Evolutionary conservation across 2,329 filamentous ascomycete genomes (phyloP).

Genomic region (Parastagonospora avenae): DNA sequence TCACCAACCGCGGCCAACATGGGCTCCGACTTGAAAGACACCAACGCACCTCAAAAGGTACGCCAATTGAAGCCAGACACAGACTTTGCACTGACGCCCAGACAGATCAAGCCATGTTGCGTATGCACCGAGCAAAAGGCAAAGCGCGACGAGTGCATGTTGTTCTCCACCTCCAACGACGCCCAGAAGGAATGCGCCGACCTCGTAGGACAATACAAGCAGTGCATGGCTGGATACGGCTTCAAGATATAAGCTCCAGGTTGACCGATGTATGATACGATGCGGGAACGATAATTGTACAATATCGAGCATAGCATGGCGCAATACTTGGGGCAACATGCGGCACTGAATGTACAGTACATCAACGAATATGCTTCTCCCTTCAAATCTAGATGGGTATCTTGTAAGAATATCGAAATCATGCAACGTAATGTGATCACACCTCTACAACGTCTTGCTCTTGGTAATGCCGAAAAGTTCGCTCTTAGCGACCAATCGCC

Average conservation of each 20-base stretch:
- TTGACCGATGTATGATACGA: not conserved
- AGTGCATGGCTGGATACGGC: conserved; percentile 91
- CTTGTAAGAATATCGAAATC: conserved; percentile 16
- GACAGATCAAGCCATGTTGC: conserved; percentile 77
- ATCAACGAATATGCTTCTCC: conserved; percentile 34
- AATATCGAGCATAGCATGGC: conserved; percentile 40
- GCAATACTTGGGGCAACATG: conserved; percentile 31
- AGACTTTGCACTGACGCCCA: not conserved
- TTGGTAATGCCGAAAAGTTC: conserved; percentile 47
- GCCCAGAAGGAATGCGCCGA: conserved; percentile 83
- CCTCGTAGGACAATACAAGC: conserved; percentile 82
- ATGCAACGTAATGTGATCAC: not conserved
- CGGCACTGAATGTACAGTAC: conserved; percentile 26
- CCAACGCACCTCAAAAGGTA: conserved; percentile 48
- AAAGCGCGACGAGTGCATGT: conserved; percentile 96
- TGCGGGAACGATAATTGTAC: conserved; percentile 23
- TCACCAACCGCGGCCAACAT: conserved; percentile 50
- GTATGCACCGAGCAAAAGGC: conserved; percentile 97
- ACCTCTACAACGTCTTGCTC: conserved; percentile 48
- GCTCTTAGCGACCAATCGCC: conserved; percentile 67
- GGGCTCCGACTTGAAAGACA: conserved; percentile 51
- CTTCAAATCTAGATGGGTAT: conserved; percentile 31
- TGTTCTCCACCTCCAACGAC: conserved; percentile 85
- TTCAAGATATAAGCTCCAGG: conserved; percentile 63
- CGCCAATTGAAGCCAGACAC: conserved; percentile 42